Evolutionary conservation across 345 rosid genomes (phyloP), one percentile per base, ranked within the genome.

Genomic region (Salix caprea): DNA sequence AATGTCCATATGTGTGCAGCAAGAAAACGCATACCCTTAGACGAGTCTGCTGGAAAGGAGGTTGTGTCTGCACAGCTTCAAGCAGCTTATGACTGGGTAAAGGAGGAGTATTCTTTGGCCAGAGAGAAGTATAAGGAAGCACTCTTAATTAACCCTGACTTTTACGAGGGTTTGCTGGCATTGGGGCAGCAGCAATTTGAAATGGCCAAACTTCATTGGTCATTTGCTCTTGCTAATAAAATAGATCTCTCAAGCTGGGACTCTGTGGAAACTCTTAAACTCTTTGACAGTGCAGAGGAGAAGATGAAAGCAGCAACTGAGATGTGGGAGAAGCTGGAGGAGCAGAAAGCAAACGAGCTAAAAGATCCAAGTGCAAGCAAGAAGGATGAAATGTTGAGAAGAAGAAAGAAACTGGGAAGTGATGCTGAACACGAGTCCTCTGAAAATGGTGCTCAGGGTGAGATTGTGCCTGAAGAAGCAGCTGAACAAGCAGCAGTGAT

Each of bases 1-100:
- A 96, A 96, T 74, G 97, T 91, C 69, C 97, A 95, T 77, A 93
- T 95, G 97, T 95, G 99, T 76, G 97, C 99, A 8, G 99, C 99
- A 44, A 91, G 99, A 71, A 95, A 95, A 84, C 90, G 93, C 40
- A 93, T 93, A 81, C 99, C 99, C 19, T 86, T 95, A 66, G 98
- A 96, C 4, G 98, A 96, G 81, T 86, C 96, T 15, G 90, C 93
- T 3, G 94, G 86, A 15, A 90, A 91, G 74, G 91, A 93, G 61
- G 83, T 76, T 48, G 90, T 91, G n/a, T 77, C 87, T 1, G 82
- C 80, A 6, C 97, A 93, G 84, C 97, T 96, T 82, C 97, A 88
- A 79, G 77, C 73, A 8, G 97, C 99, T 71, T 96, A 93, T 75
- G 94, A 91, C 21, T 96, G 99, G 98, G 98, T 93, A 18, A 92